phyloP scores from a whole-genome alignment of 179 eudicot genomes.

The Spinacia oleracea region DNA sequence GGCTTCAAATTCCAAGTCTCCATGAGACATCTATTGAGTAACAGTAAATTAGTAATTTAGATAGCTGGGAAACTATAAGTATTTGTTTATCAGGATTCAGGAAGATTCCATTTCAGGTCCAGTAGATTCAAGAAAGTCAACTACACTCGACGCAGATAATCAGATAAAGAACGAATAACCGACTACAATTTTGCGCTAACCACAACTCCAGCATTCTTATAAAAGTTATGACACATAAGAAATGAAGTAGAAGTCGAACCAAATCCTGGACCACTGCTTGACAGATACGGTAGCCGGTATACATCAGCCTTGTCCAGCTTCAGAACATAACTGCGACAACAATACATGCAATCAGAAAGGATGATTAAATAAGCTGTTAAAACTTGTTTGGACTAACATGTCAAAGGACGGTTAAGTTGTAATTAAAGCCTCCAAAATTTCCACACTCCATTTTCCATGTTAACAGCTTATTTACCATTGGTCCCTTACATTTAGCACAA shows the following conservation, averaged over 20 bases:
- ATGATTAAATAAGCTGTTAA: neutral
- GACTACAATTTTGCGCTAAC: neutral
- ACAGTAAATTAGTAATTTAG: neutral
- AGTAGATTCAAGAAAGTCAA: neutral
- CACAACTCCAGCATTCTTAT: neutral
- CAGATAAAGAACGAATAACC: neutral
- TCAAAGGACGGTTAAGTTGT: neutral
- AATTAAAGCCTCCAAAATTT: neutral
- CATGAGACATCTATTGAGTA: neutral
- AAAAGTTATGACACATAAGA: constrained; percentile 12
- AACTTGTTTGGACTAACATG: neutral
- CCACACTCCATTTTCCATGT: neutral
- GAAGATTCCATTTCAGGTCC: neutral
- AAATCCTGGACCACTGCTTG: constrained; percentile 95
- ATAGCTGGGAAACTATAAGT: neutral
- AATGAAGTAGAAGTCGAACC: constrained; percentile 50
- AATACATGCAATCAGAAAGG: constrained; percentile 25
- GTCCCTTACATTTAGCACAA: neutral
- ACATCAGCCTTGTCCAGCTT: constrained; percentile 99
- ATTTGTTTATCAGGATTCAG: neutral
- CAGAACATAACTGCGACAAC: constrained; percentile 69
- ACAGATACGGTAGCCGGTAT: constrained; percentile 84
- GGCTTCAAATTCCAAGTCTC: neutral
- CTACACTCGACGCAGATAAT: neutral
- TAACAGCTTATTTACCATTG: neutral